Evolutionary conservation across 2,329 filamentous ascomycete genomes (phyloP).

Genomic region (Geosmithia putterillii): DNA sequence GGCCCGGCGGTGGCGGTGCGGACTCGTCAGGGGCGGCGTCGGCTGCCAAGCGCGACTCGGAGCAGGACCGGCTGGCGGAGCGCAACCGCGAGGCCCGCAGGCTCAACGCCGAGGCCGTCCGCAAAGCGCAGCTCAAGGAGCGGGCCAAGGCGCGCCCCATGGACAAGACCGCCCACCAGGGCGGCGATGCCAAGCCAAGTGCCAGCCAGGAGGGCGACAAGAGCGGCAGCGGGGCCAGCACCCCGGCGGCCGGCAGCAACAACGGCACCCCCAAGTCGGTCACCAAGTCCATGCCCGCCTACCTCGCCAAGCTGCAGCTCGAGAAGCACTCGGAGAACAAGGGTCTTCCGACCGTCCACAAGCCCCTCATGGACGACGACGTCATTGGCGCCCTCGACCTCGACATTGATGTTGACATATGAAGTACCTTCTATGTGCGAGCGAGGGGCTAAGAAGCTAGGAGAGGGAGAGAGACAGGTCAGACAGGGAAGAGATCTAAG

Average conservation of each 20-base stretch:
- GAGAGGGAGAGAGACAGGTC: too few species aligned
- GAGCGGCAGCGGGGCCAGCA: conserved; percentile 28
- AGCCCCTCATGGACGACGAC: conserved; percentile 80
- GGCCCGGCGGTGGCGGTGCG: conserved; percentile 8
- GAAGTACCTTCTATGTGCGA: conserved; percentile 7
- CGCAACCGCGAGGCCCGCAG: conserved; percentile 78
- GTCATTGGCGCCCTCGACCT: conserved; percentile 82
- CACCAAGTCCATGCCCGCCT: conserved; percentile 25
- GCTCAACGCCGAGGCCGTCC: conserved; percentile 79
- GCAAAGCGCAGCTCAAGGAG: conserved; percentile 79
- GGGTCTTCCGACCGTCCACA: conserved; percentile 57
- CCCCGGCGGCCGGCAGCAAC: conserved; percentile 31
- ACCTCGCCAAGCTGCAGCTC: conserved; percentile 40
- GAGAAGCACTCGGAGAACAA: conserved; percentile 44
- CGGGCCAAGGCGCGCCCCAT: conserved; percentile 48
- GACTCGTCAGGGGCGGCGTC: conserved; percentile 33
- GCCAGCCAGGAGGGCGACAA: conserved; percentile 36
- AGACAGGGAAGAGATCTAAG: too few species aligned
- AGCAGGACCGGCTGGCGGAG: conserved; percentile 73
- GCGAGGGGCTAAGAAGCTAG: too few species aligned
- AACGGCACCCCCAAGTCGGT: conserved; percentile 36
- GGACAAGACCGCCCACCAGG: conserved; percentile 48
- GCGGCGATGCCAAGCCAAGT: too few species aligned
- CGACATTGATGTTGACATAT: conserved; percentile 85
- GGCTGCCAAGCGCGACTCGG: conserved; percentile 37